Evolutionary conservation across 2,329 filamentous ascomycete genomes (phyloP), one percentile per base, ranked within the genome.

Genomic region (Penicillium hesseltinei): DNA sequence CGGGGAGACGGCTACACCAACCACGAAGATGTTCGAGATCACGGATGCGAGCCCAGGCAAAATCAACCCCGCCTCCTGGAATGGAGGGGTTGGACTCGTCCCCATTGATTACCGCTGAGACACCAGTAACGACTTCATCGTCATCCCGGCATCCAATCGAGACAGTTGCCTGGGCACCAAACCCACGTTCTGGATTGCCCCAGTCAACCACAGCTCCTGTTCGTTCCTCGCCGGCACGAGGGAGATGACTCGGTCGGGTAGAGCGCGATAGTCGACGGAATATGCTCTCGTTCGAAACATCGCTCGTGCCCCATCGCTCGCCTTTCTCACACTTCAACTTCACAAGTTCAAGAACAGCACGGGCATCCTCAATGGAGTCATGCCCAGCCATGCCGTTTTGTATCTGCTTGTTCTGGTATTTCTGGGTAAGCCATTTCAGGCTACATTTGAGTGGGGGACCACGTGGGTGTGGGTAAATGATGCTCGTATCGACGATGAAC

Each of bases 321-420:
- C 94, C 94, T 75, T 90, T 94, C 73, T 97, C 92, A 73, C 93
- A 97, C 74, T 99, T 99, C 70, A 93, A 88, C 75, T 94, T 96
- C 47, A 97, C 86, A 2, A 99, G 87, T 68, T 97, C 92, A 15
- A 99, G 86, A 62, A 92, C 95, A 3, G 94, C 92, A 63, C 84
- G 87, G 15, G 94, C 92, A 73, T 99, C 94, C 74, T 99, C 94
- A 61, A 96, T 83, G 57, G 90, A 94, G 80, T 97, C 88, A 72
- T 99, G 94, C 17, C 94, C 94, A 17, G 81, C 80, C 17, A 80
- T 80, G 50, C 88, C 89, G 67, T 90, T 91, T 71, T 99, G 94
- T 52, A 99, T 96, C 72, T 95, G 90, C 56, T 90, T 88, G 51
- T 83, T 84, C 19, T 97, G 83, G 67, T 93, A 96, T 70, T 93